Percentiles rank a stretch among this genome's conserved stretches.
Evolutionary conservation across 352 stramenopile genomes (phyloP).

Genomic region (Globisporangium nagaii): DNA sequence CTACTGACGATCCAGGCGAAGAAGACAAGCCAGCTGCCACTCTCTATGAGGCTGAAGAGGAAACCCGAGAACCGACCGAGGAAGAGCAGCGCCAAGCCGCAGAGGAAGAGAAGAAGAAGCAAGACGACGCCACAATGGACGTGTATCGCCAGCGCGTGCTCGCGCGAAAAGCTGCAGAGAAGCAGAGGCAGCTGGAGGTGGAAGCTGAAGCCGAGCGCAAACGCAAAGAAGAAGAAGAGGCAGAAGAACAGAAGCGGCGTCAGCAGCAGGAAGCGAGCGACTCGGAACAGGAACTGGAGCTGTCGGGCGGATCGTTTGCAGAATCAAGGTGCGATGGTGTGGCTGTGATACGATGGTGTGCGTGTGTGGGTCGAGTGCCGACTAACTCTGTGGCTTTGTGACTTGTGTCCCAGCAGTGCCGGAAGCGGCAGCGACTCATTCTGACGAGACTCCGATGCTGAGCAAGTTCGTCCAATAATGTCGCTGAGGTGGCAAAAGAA

Average conservation of each 20-base stretch:
- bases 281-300: constrained; percentile 49
- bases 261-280: constrained; percentile 15
- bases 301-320: constrained; percentile 56
- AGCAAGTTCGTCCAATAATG: background rate
- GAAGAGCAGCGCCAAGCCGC: constrained; percentile 21
- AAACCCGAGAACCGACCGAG: constrained; percentile 23
- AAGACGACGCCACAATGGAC: constrained; percentile 54
- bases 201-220: constrained; percentile 29
- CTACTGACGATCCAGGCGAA: background rate
- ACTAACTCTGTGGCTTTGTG: background rate
- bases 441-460: constrained; percentile 13
- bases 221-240: constrained; percentile 34
- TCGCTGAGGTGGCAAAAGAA: background rate
- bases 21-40: background rate
- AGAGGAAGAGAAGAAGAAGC: constrained; percentile 50
- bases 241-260: constrained; percentile 10
- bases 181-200: constrained; percentile 40
- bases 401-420: constrained; percentile 18
- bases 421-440: constrained; percentile 55
- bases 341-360: background rate
- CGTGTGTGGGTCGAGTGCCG: background rate
- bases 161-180: constrained; percentile 54
- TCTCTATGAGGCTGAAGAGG: background rate
- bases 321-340: constrained; percentile 46
- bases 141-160: constrained; percentile 64